Evolutionary conservation across 495 filamentous ascomycete genomes (phyloP).

Genomic region (Aspergillus homomorphus): DNA sequence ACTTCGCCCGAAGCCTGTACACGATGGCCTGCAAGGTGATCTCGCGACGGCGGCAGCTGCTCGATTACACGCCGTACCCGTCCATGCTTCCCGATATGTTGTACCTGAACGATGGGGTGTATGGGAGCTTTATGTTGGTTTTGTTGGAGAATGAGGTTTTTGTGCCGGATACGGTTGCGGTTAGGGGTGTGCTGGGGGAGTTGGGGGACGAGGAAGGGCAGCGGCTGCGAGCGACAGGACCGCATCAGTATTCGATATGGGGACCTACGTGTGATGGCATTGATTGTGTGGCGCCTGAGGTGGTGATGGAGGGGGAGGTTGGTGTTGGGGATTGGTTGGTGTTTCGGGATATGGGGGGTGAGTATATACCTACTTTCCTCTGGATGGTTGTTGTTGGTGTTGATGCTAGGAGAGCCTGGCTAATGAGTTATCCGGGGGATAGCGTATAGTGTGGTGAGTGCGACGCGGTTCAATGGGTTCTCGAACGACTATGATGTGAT

Average conservation of each 20-base stretch:
- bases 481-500: background rate
- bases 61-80: background rate
- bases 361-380: background rate
- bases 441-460: background rate
- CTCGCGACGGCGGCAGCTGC: constrained; percentile 23
- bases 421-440: background rate
- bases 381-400: no score
- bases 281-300: constrained; percentile 24
- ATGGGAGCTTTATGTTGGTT: constrained; percentile 33
- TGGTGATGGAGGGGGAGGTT: constrained; percentile 22
- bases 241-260: constrained; percentile 29
- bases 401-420: background rate
- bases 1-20: constrained; percentile 25
- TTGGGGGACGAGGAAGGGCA: no score
- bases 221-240: no score
- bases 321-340: constrained; percentile 34
- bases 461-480: background rate
- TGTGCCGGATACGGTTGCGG: background rate
- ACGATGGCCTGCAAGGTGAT: constrained; percentile 32
- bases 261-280: constrained; percentile 37
- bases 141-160: constrained; percentile 23
- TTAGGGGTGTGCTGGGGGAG: background rate
- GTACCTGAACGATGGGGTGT: constrained; percentile 37
- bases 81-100: constrained; percentile 27
- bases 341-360: constrained; percentile 36